Evolutionary conservation across 2,329 filamentous ascomycete species (phyloP).

Genomic region (Colletotrichum caudatum): DNA sequence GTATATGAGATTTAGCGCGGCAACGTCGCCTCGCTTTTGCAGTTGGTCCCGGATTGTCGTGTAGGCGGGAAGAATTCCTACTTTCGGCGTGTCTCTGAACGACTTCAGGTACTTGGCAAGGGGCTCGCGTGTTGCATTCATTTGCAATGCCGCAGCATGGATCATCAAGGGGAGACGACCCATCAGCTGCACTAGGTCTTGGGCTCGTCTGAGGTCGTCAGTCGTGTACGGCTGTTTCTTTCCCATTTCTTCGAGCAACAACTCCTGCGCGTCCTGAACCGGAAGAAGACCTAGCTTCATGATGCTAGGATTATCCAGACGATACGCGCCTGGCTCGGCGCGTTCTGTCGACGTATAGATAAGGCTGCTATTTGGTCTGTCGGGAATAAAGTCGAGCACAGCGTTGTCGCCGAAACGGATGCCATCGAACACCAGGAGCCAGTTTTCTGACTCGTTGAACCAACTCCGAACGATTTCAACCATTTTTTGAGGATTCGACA

Average conservation of each 20-base stretch:
- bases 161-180: conserved; percentile 76
- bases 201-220: conserved; percentile 67
- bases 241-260: conserved; percentile 73
- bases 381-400: conserved; percentile 73
- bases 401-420: conserved; percentile 70
- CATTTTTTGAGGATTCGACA: conserved; percentile 58
- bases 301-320: conserved; percentile 68
- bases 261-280: conserved; percentile 67
- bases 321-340: conserved; percentile 65
- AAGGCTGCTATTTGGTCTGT: conserved; percentile 70
- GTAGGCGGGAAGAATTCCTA: conserved; percentile 62
- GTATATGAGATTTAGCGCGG: conserved; percentile 74
- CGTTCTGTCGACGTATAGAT: conserved; percentile 77
- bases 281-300: conserved; percentile 68
- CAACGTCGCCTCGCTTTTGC: conserved; percentile 57
- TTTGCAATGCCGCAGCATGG: conserved; percentile 72
- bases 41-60: conserved; percentile 63
- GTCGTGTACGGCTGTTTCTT: conserved; percentile 66
- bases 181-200: conserved; percentile 73
- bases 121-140: conserved; percentile 71
- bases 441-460: conserved; percentile 71
- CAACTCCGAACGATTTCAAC: conserved; percentile 70
- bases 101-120: conserved; percentile 71
- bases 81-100: conserved; percentile 66
- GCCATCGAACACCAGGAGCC: conserved; percentile 77